A percentile compares a stretch with the other conserved stretches of the same genome.
Evolutionary conservation across 257 asterid species (phyloP).

Genomic region (Fraxinus americana): DNA sequence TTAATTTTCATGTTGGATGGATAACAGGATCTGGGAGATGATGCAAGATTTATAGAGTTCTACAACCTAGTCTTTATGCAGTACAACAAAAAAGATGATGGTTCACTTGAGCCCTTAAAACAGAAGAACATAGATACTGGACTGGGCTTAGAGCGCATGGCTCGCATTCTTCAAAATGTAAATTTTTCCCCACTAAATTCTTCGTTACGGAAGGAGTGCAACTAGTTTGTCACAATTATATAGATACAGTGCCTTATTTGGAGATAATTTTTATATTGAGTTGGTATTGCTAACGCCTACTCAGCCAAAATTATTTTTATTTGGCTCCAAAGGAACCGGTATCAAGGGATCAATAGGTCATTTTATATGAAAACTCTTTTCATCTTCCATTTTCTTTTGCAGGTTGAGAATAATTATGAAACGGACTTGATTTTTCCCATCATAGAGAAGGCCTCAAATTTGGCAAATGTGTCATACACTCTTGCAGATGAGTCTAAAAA

Average conservation of each 20-base stretch:
- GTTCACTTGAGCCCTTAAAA: constrained; percentile 93
- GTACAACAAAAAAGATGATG: constrained; percentile 86
- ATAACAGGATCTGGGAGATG: constrained; percentile 92
- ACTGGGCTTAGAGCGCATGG: constrained; percentile 95
- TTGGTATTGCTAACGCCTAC: background rate
- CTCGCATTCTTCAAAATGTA: constrained; percentile 90
- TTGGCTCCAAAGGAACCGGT: background rate
- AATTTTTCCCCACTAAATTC: background rate
- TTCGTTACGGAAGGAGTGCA: background rate
- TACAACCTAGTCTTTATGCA: constrained; percentile 97
- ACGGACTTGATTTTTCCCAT: constrained; percentile 88
- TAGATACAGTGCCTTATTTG: background rate
- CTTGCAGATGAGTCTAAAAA: constrained; percentile 67
- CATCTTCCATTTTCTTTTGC: constrained; percentile 30
- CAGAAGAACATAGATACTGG: constrained; percentile 97
- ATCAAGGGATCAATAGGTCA: background rate
- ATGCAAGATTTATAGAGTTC: constrained; percentile 92
- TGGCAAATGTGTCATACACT: constrained; percentile 69
- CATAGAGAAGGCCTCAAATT: constrained; percentile 75
- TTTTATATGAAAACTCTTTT: constrained; percentile 13
- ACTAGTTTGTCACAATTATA: background rate
- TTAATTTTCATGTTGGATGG: constrained; percentile 19
- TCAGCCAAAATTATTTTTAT: background rate
- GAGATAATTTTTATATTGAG: background rate
- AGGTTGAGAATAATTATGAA: constrained; percentile 95